phyloP scores from a whole-genome alignment of 257 asterid genomes.

The Nicotiana attenuata region DNA sequence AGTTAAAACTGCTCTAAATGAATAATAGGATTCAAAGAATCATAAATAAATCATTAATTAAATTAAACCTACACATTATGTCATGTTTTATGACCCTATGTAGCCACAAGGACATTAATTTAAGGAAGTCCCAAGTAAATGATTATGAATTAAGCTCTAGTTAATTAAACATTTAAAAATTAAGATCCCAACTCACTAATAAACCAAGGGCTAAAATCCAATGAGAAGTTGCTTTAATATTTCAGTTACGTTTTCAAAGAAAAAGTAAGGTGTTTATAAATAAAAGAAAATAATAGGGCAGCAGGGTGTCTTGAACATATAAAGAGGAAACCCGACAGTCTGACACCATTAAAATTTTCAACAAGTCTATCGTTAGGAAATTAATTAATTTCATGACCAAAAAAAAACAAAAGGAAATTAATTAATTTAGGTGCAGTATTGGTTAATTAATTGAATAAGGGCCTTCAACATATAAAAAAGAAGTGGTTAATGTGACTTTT shows the following conservation, averaged over 20 bases:
- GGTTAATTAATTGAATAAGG: neutral
- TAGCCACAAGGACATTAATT: neutral
- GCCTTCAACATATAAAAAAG: neutral
- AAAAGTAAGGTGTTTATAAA: neutral
- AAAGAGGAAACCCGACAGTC: neutral
- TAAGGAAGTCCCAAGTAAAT: neutral
- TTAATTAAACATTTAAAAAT: neutral
- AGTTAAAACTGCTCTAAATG: neutral
- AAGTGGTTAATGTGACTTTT: neutral
- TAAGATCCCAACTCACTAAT: neutral
- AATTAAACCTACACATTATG: neutral
- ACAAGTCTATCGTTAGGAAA: neutral
- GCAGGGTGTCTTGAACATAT: neutral
- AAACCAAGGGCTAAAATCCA: neutral
- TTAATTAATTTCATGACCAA: no score
- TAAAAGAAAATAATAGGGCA: neutral
- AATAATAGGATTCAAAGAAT: neutral
- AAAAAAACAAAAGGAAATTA: no score
- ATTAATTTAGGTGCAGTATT: neutral
- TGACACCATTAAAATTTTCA: neutral
- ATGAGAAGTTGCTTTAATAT: neutral
- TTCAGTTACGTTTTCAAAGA: neutral
- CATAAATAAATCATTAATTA: neutral
- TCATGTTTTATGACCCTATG: slow-evolving; percentile 8
- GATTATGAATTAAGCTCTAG: neutral